Base-by-base conservation (phyloP, 345 rosid species). In the Dipteronia sinensis region DNA sequence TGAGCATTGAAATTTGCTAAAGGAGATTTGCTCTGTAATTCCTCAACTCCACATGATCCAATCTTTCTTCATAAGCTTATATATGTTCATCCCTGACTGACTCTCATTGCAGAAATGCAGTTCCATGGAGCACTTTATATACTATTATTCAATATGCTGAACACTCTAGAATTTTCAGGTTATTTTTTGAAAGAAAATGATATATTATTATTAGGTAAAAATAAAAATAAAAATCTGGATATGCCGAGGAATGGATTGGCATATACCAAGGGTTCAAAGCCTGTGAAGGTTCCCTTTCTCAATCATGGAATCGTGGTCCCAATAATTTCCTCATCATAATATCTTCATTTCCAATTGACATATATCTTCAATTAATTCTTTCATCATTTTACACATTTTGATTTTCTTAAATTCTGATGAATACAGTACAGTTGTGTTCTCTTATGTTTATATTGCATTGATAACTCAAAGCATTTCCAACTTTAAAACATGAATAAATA, bases 251-350 rank as follows among this genome's bases (percentile, higher is more conserved):
- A 34, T 3, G 73, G 5, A 69, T 38, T 55, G 56, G 86, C 80
- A 82, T 82, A 85, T 78, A 75, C 86, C 84, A 17, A 63, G 20
- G 65, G 23, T 64, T 73, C 76, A 80, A 73, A 79, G 53, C 69
- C 34, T 69, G 6, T 65, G 78, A 56, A 71, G 55, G 69, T 71
- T 65, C 68, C 63, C 77, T 72, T 47, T 83, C 76, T 77, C 56
- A 31, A 64, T 82, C 68, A 80, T 76, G 84, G 77, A 40, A 73
- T 25, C 12, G 79, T 80, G 88, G 86, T 78, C 88, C 86, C 76
- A 31, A 49, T 73, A 31, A 49, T 73, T 79, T 80, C 23, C 25
- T 55, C 59, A n/a, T 44, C 47, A n/a, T 51, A 31, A n/a, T 31
- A 31, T 65, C 49, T 20, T 49, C 64, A 47, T 51, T 46, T 65